Percentiles rank a stretch among this genome's conserved stretches.
Conservation (phyloP, 345 rosid species). For the Moringa oleifera region DNA sequence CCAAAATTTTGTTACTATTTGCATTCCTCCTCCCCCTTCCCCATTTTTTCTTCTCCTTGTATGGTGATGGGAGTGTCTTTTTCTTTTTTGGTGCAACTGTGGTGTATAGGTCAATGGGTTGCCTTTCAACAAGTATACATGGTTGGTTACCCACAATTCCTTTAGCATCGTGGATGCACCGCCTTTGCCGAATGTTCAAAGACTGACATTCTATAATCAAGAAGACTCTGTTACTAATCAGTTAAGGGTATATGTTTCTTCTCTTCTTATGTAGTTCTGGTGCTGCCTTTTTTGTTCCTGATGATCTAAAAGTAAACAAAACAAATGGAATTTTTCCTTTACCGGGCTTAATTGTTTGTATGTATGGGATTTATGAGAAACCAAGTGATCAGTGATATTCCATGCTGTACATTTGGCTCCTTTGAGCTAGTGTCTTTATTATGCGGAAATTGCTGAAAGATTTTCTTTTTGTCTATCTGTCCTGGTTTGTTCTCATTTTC, state of each 20-base stretch:
- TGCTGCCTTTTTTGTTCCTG: conserved; percentile 4
- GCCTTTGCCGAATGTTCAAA: conserved; percentile 69
- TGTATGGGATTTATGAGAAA: not conserved
- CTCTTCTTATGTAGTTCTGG: not conserved
- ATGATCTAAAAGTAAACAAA: conserved; percentile 5
- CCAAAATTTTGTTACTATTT: not conserved
- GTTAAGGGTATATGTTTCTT: conserved; percentile 41
- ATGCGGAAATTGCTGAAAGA: not conserved
- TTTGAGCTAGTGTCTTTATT: not conserved
- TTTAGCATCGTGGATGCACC: conserved; percentile 91
- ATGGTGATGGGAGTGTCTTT: not conserved
- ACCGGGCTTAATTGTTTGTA: not conserved
- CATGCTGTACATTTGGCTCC: no score
- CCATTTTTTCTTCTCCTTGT: not conserved
- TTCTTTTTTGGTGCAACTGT: not conserved
- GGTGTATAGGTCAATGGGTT: conserved; percentile 57
- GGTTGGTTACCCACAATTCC: conserved; percentile 93
- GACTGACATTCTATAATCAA: conserved; percentile 87
- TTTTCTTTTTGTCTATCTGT: no score
- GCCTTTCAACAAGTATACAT: conserved; percentile 90
- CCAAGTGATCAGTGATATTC: not conserved
- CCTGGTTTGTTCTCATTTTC: not conserved
- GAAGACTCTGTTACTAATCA: conserved; percentile 90
- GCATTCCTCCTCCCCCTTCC: no score
- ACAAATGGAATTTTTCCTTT: not conserved